Evolutionary conservation across 208 protist genomes (phyloP).

Genomic region (Acanthamoeba culbertsoni): DNA sequence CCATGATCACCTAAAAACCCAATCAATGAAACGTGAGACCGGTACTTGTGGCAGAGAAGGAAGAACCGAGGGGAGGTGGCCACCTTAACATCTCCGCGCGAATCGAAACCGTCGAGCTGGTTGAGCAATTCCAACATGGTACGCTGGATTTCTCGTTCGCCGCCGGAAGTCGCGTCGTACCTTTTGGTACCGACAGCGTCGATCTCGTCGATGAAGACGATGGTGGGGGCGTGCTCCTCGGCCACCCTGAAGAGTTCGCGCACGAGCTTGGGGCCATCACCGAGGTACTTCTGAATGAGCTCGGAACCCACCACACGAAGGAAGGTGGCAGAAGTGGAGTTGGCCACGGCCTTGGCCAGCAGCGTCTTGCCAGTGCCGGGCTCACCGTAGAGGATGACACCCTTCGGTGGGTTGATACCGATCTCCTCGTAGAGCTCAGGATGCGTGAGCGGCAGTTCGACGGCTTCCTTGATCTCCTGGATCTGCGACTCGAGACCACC

Average conservation of each 20-base stretch:
- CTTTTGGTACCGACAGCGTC: conserved; percentile 99
- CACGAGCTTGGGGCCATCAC: conserved; percentile 99
- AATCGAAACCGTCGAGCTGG: conserved; percentile 99
- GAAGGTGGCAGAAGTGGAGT: conserved; percentile 99
- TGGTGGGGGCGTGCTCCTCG: conserved; percentile 97
- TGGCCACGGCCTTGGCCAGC: conserved; percentile 86
- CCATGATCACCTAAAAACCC: conserved; percentile 95
- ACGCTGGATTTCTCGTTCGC: conserved; percentile 99
- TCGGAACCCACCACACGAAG: conserved; percentile 99
- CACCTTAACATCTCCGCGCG: conserved; percentile 98
- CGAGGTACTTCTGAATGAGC: conserved; percentile 99
- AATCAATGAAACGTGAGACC: not conserved
- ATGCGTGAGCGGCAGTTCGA: conserved; percentile 98
- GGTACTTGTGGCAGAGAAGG: not conserved
- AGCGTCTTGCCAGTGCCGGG: conserved; percentile 85
- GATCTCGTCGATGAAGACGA: conserved; percentile 99
- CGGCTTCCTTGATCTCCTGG: conserved; percentile 99
- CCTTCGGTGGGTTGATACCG: conserved; percentile 72
- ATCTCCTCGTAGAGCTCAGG: conserved; percentile 82
- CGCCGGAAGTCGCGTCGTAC: conserved; percentile 97
- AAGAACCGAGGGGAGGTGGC: not conserved
- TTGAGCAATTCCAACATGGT: conserved; percentile 99
- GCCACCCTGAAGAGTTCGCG: conserved; percentile 99
- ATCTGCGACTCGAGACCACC: conserved; percentile 99
- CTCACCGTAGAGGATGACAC: conserved; percentile 82